Percentiles rank a stretch among this genome's conserved stretches.
Conservation (phyloP, 495 filamentous ascomycete species). For the Trichoderma orchidacearum region DNA sequence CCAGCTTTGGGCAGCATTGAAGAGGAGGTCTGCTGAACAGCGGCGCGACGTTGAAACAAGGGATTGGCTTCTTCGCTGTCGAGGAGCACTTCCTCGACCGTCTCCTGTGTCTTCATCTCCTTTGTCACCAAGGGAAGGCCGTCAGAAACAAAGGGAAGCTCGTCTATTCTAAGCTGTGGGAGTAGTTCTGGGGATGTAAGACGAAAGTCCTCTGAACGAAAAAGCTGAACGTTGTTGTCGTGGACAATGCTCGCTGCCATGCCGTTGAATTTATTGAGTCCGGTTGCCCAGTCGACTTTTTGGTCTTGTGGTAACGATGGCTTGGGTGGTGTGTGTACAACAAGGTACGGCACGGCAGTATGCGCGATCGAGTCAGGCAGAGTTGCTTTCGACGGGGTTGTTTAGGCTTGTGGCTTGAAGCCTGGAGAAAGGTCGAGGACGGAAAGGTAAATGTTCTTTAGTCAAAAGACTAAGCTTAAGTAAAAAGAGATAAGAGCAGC, state of each 20-base stretch:
- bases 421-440: too few relatives aligned
- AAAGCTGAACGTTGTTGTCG: background rate
- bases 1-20: background rate
- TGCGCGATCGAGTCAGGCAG: too few relatives aligned
- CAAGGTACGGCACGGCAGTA: too few relatives aligned
- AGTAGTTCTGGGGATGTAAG: background rate
- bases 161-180: background rate
- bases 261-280: background rate
- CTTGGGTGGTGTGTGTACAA: too few relatives aligned
- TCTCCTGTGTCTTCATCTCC: background rate
- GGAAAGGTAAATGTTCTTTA: too few relatives aligned
- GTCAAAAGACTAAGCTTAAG: too few relatives aligned
- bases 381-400: too few relatives aligned
- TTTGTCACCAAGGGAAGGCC: background rate
- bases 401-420: too few relatives aligned
- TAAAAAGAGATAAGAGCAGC: too few relatives aligned
- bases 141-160: background rate
- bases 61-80: background rate
- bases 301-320: too few relatives aligned
- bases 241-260: background rate
- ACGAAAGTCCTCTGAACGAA: background rate
- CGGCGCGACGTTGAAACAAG: background rate
- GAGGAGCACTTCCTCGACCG: background rate
- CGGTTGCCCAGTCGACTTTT: background rate
- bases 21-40: background rate